phyloP scores from a whole-genome alignment of 768 basidiomycete species.

The Podaxis pistillaris region DNA sequence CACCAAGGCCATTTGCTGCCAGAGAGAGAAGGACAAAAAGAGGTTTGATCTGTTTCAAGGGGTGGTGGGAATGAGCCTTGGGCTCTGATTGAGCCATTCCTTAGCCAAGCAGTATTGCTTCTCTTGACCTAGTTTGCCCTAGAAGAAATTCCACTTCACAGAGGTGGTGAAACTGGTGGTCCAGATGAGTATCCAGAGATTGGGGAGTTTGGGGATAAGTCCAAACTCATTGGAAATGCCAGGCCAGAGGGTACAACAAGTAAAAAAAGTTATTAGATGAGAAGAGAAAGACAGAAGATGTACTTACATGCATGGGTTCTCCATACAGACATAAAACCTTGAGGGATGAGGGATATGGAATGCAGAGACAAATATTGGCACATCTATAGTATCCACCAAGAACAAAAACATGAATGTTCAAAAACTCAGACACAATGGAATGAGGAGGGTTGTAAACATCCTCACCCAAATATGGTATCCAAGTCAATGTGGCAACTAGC shows the following conservation, averaged over 20 bases:
- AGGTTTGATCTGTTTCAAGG: constrained; percentile 88
- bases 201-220: neutral
- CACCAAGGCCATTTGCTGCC: constrained; percentile 86
- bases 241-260: neutral
- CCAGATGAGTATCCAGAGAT: constrained; percentile 1
- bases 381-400: constrained; percentile 5
- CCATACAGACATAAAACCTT: constrained; percentile 1
- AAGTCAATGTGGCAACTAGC: neutral
- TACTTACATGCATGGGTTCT: neutral
- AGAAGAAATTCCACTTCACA: neutral
- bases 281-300: neutral
- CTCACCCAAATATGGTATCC: neutral
- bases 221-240: neutral
- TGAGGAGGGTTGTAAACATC: neutral
- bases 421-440: neutral
- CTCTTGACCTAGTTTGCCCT: neutral
- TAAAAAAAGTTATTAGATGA: neutral
- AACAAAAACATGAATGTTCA: neutral
- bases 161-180: constrained; percentile 3
- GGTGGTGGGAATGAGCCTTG: constrained; percentile 71
- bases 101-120: neutral
- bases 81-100: neutral
- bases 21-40: constrained; percentile 82
- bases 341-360: neutral
- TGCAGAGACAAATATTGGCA: neutral